Conservation (phyloP, 352 stramenopile species). For the Phytopythium mirpurense region DNA sequence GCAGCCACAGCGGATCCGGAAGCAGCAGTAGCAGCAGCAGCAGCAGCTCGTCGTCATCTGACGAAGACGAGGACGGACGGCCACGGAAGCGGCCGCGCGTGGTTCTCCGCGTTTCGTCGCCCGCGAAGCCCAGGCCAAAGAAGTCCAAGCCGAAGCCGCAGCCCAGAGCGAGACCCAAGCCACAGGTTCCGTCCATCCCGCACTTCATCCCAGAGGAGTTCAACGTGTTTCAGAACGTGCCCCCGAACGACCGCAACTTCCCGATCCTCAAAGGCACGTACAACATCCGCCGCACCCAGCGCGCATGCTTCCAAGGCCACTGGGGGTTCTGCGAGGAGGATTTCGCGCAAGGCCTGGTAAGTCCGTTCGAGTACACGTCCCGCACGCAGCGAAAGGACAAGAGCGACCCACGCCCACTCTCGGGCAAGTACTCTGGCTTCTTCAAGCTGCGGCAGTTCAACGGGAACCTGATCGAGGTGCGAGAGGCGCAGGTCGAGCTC, state of each 20-base stretch:
- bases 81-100: constrained; percentile 4
- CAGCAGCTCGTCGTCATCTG: constrained; percentile 19
- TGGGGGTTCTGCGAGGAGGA: constrained; percentile 68
- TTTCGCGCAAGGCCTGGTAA: constrained; percentile 33
- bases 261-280: constrained; percentile 61
- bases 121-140: background rate
- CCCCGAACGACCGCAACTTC: constrained; percentile 28
- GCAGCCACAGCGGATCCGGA: constrained; percentile 13
- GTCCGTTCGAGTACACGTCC: constrained; percentile 68
- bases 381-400: constrained; percentile 25
- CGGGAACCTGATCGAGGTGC: constrained; percentile 45
- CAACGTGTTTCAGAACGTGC: constrained; percentile 35
- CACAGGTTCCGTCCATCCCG: constrained; percentile 15
- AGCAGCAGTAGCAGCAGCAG: constrained; percentile 11
- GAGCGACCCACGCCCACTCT: constrained; percentile 48
- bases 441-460: constrained; percentile 75
- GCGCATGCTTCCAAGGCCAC: constrained; percentile 41
- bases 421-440: constrained; percentile 58
- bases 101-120: background rate
- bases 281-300: constrained; percentile 27
- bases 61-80: constrained; percentile 1
- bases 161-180: background rate
- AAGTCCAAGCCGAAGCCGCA: background rate
- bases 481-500: constrained; percentile 60
- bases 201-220: constrained; percentile 35